Conservation (phyloP, 1,284 basidiomycete genomes). For the Ustilago nuda region DNA sequence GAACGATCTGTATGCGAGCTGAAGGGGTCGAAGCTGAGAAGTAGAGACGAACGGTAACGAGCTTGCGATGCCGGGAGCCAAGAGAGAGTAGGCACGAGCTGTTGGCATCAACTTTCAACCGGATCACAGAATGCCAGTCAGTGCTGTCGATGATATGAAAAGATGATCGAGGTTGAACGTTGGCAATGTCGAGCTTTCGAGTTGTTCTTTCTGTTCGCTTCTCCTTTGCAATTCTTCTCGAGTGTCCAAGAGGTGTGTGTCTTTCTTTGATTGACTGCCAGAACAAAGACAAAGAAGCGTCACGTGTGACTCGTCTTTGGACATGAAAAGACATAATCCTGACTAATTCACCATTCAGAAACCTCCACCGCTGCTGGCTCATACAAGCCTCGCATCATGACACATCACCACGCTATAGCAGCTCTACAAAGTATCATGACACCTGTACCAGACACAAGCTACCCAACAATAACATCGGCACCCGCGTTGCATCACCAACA, state of each 20-base stretch:
- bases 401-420: not conserved
- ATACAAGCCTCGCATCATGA: conserved; percentile 34
- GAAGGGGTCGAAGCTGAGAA: conserved; percentile 7
- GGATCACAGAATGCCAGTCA: not conserved
- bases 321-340: conserved; percentile 14
- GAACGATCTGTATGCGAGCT: conserved; percentile 11
- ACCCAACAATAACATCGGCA: not conserved
- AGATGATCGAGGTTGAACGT: conserved; percentile 2
- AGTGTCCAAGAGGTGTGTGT: not conserved
- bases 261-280: not conserved
- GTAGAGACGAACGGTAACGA: conserved; percentile 15
- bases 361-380: conserved; percentile 7
- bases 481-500: conserved; percentile 8
- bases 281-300: not conserved
- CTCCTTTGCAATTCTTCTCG: conserved; percentile 15
- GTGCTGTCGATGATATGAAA: not conserved
- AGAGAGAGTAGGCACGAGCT: conserved; percentile 29
- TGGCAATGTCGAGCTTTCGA: not conserved
- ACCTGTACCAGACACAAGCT: conserved; percentile 11
- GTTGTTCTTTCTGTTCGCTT: conserved; percentile 7
- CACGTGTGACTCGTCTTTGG: conserved; percentile 33
- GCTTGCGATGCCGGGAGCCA: conserved; percentile 29
- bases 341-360: not conserved
- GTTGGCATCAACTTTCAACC: conserved; percentile 34
- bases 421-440: conserved; percentile 7